phyloP scores from a whole-genome alignment of 148 eudicot genomes.

The Hydrangea macrophylla region DNA sequence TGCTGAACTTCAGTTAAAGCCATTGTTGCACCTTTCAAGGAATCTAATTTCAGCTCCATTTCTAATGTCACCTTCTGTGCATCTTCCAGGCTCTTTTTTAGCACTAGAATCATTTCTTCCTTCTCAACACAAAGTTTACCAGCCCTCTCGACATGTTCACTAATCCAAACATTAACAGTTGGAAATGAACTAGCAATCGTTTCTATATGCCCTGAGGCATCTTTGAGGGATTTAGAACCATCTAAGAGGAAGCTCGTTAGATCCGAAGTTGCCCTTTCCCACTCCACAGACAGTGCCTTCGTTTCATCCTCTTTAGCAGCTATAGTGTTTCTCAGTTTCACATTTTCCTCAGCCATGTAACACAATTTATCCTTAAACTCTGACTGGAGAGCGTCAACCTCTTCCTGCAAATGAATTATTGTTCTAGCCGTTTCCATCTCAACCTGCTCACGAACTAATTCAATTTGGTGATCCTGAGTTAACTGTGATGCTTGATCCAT shows the following conservation, averaged over 20 bases:
- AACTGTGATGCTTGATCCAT: constrained; percentile 29
- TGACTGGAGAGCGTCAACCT: constrained; percentile 41
- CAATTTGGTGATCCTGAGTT: constrained; percentile 37
- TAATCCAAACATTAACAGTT: constrained; percentile 32
- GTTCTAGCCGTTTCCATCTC: constrained; percentile 59
- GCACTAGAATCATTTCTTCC: constrained; percentile 45
- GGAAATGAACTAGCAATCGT: constrained; percentile 53
- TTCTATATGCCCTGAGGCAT: constrained; percentile 49
- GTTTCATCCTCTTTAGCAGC: constrained; percentile 51
- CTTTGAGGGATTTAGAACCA: constrained; percentile 55
- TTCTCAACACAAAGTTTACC: constrained; percentile 53
- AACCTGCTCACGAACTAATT: constrained; percentile 43
- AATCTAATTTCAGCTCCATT: constrained; percentile 46
- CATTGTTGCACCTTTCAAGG: constrained; percentile 52
- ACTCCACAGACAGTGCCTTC: constrained; percentile 28
- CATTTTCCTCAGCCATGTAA: constrained; percentile 40
- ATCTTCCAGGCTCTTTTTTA: constrained; percentile 53
- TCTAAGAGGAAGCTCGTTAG: constrained; percentile 57
- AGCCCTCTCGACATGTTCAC: constrained; percentile 54
- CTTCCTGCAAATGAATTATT: constrained; percentile 58
- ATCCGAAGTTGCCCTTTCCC: constrained; percentile 66
- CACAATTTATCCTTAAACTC: constrained; percentile 38
- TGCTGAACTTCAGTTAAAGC: constrained; percentile 51
- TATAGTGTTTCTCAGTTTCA: constrained; percentile 29
- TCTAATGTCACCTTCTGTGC: constrained; percentile 40